Evolutionary conservation across 2,329 filamentous ascomycete species (phyloP).

Genomic region (Neonectria faginata): DNA sequence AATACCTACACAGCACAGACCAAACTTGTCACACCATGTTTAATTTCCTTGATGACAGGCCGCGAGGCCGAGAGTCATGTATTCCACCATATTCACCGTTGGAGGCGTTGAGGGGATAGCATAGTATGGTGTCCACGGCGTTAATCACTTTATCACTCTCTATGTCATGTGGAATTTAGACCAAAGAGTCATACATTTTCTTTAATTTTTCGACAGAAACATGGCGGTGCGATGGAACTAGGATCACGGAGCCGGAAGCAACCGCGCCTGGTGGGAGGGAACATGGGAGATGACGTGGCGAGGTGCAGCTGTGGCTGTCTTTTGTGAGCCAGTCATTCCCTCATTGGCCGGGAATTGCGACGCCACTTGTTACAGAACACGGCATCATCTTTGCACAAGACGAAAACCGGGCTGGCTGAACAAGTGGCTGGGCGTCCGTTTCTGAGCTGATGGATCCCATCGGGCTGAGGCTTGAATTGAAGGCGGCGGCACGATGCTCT

Average conservation of each 20-base stretch:
- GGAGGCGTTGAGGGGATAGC: constrained; percentile 66
- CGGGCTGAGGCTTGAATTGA: constrained; percentile 18
- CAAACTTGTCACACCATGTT: constrained; percentile 42
- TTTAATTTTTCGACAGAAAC: constrained; percentile 46
- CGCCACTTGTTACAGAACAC: constrained; percentile 40
- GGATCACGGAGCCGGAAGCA: constrained; percentile 36
- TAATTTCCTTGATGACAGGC: constrained; percentile 44
- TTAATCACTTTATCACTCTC: constrained; percentile 57
- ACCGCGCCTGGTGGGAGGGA: constrained; percentile 34
- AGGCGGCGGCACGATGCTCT: constrained; percentile 32
- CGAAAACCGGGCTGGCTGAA: constrained; percentile 32
- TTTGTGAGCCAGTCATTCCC: constrained; percentile 31
- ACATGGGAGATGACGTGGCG: constrained; percentile 35
- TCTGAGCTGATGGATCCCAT: constrained; percentile 19
- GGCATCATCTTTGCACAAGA: constrained; percentile 31
- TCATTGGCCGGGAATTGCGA: constrained; percentile 28
- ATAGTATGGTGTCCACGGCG: constrained; percentile 69
- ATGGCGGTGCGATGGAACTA: constrained; percentile 24
- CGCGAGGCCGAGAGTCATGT: constrained; percentile 57
- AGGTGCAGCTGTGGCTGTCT: constrained; percentile 33
- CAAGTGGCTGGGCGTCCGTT: constrained; percentile 20
- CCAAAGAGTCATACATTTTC: constrained; percentile 53
- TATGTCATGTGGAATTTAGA: constrained; percentile 52
- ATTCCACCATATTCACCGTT: constrained; percentile 63
- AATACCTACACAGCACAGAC: constrained; percentile 40